Evolutionary conservation across 306 rosid species (phyloP), one percentile per base, ranked within the genome.

Genomic region (Hippophae tibetana): DNA sequence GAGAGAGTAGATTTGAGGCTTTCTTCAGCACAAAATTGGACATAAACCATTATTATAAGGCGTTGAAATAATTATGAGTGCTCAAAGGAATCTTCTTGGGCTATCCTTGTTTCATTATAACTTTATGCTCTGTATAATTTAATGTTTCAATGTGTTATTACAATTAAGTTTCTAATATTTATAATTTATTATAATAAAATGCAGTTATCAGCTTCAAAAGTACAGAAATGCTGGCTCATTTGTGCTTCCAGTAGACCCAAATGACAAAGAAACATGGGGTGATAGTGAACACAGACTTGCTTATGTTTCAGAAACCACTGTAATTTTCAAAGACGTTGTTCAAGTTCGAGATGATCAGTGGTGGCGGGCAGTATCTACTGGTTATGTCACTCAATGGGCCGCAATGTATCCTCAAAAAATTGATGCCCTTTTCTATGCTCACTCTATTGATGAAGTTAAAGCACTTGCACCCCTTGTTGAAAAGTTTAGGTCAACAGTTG

Each of bases 211-310:
- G 70, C 95, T 92, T 68, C 97, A 88, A 31, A 92, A 92, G 72
- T 86, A 92, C 73, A 88, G 81, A 82, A 84, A 82, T 61, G 99
- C 89, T 12, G 96, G 90, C 11, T 92, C 96, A 1, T 92, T 81
- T 72, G 99, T 92, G 56, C 84, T 92, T 56, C 99, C 96, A 2
- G 89, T 82, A 43, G 90, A 85, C 26, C 84, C 94, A 31, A 82
- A 78, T 0, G 95, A 92, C 76, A 88, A 78, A 75, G 99, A 92
- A 76, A 92, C 96, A 11, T 92, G 95, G 99, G 99, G 99, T 52
- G 97, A 92, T 13, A 88, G 96, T 70, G 99, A 92, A 69, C 99
- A 92, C 72, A 79, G 99, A 60, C 85, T 92, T 7, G 96, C 99
- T 23, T 92, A 92, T 56, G 97, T 92, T 31, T 88, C 99, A 0